Base-by-base conservation (phyloP, 1,139 yeast genomes). In the Debaryomyces udenii region DNA sequence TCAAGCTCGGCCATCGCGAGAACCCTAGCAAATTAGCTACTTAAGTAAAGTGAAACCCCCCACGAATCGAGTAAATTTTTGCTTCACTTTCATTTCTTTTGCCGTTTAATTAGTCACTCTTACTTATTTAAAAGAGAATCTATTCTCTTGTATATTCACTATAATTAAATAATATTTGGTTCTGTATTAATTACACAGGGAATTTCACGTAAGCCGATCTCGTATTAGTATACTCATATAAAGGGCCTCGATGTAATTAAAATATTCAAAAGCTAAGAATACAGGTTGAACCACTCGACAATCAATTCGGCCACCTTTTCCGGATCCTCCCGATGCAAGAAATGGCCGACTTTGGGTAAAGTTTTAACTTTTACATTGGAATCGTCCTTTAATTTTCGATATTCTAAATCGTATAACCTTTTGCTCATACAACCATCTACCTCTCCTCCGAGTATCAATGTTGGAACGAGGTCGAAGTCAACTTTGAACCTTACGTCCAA, bases 291-390 rank as follows among this genome's bases (percentile, higher is more conserved):
- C 70, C 74, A 72, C 20, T 58, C 64, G 27, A 52, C 43, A 7
- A 64, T 53, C 22, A 56, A 42, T 24, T 53, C 53, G 1, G 62
- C 65, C 3, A 70, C 68, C 35, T 49, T 49, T 9, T 39, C 50
- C 0, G 77, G 76, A 26, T 62, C 62, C 44, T 72, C 77, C 35
- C 75, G 53, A 29, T 72, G 77, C 46, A 71, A 54, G 48, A 71
- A 72, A 47, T 72, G 78, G 2, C 78, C 77, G 28, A 60, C 56
- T 4, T 57, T 54, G 3, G 59, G 53, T 22, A 72, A 34, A 3
- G 65, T 42, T 41, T 64, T 58, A n/a, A 69, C 66, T 35, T 57
- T 53, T 6, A 59, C 67, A 18, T 61, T 57, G 9, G 53, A 45
- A 3, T 35, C 42, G 11, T 47, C 37, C 7, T 49, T 51, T 41